These are phyloP conservation scores for Fomitopsis betulina DNA, from an alignment of 1,284 basidiomycete species.

Conservation along the genomic window DNA sequence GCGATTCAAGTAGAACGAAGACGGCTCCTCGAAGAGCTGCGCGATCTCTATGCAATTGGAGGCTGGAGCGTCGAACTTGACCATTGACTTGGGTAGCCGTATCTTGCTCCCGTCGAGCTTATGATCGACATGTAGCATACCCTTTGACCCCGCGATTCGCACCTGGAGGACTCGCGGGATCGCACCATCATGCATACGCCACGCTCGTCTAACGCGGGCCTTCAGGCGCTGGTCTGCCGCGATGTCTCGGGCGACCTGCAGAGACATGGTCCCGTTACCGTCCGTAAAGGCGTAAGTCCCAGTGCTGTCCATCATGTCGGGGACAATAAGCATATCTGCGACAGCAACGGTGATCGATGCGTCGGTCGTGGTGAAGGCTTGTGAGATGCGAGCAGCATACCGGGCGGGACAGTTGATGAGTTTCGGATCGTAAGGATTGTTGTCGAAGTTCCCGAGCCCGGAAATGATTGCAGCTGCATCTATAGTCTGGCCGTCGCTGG, in stretches of 20 bases:
- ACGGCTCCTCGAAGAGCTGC: constrained; percentile 54
- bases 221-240: constrained; percentile 38
- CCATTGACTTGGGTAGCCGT: constrained; percentile 66
- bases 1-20: constrained; percentile 55
- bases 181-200: constrained; percentile 23
- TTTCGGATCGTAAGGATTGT: constrained; percentile 36
- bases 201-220: constrained; percentile 28
- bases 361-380: constrained; percentile 71
- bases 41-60: constrained; percentile 64
- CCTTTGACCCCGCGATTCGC: constrained; percentile 59
- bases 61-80: constrained; percentile 60
- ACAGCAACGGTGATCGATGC: constrained; percentile 46
- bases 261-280: constrained; percentile 65
- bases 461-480: constrained; percentile 45
- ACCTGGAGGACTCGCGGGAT: constrained; percentile 54
- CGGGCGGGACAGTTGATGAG: constrained; percentile 60
- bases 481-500: constrained; percentile 14
- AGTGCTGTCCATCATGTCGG: constrained; percentile 38
- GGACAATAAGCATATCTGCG: constrained; percentile 43
- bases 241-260: constrained; percentile 47
- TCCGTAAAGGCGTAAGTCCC: constrained; percentile 53
- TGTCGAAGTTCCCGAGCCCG: constrained; percentile 49
- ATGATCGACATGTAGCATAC: constrained; percentile 64
- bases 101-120: constrained; percentile 50
- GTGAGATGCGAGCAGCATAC: constrained; percentile 69